Evolutionary conservation across 306 rosid species (phyloP).

Genomic region (Pyrus betulifolia): DNA sequence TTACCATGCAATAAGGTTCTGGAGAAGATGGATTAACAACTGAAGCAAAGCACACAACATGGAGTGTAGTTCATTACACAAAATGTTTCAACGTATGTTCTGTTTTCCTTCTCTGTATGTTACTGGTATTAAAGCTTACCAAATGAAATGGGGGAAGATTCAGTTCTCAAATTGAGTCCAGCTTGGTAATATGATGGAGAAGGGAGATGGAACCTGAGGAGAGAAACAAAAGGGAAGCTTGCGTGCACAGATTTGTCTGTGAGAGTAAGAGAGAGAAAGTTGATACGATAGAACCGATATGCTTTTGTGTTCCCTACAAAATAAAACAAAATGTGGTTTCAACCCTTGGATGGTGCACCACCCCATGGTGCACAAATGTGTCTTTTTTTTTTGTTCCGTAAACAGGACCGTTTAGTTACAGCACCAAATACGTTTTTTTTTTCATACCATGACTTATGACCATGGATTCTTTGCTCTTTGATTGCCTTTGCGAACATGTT

Average conservation of each 20-base stretch:
- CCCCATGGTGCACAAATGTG: neutral
- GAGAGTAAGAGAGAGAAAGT: neutral
- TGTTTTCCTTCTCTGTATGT: slow-evolving; percentile 20
- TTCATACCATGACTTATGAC: neutral
- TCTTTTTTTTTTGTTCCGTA: neutral
- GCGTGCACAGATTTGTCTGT: neutral
- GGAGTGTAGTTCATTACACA: slow-evolving; percentile 7
- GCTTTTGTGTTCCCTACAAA: neutral
- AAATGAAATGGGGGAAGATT: neutral
- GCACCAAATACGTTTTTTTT: neutral
- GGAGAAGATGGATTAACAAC: slow-evolving; percentile 22
- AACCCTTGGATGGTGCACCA: neutral
- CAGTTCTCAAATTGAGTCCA: neutral
- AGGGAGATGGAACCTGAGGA: neutral
- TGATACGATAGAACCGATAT: neutral
- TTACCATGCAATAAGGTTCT: slow-evolving; percentile 19
- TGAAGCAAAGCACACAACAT: slow-evolving; percentile 20
- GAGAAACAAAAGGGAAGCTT: neutral
- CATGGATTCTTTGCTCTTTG: neutral
- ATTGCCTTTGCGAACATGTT: neutral
- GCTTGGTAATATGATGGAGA: neutral
- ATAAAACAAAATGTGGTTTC: neutral
- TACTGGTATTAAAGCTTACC: slow-evolving; percentile 21
- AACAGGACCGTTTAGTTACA: neutral
- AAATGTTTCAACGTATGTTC: neutral